Conservation (phyloP, 768 basidiomycete species). For the Mycena leptocephala region DNA sequence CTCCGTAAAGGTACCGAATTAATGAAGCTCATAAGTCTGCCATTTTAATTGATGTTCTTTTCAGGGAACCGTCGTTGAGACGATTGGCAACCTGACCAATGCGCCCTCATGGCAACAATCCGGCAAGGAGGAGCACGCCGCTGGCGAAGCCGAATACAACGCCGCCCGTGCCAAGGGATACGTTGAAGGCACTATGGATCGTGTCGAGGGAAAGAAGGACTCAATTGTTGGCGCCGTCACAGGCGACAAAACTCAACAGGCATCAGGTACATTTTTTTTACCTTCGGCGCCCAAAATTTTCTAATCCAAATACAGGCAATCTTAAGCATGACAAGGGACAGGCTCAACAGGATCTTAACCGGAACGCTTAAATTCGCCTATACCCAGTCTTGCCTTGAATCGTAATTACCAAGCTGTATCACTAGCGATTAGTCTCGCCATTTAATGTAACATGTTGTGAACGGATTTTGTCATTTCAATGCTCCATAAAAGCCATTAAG, state of each 20-base stretch:
- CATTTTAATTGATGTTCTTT: too few species aligned
- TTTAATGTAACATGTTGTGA: background rate
- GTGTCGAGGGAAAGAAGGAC: conserved; percentile 66
- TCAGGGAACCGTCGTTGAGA: conserved; percentile 56
- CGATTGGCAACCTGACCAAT: conserved; percentile 62
- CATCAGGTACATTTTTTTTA: conserved; percentile 49
- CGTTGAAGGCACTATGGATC: conserved; percentile 63
- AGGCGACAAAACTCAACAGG: conserved; percentile 68
- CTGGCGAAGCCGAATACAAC: conserved; percentile 60
- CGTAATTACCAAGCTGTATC: conserved; percentile 1
- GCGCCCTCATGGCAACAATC: conserved; percentile 54
- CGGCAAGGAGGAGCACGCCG: conserved; percentile 62
- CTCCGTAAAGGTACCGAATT: conserved; percentile 46
- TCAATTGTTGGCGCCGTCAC: conserved; percentile 67
- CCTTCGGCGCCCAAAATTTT: too few species aligned
- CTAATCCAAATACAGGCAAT: conserved; percentile 11
- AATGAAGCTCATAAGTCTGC: too few species aligned
- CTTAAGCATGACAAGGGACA: conserved; percentile 24
- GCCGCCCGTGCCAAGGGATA: conserved; percentile 68
- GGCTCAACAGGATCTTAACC: conserved; percentile 14
- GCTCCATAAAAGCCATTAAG: too few species aligned
- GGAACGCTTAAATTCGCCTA: background rate
- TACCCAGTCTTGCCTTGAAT: background rate
- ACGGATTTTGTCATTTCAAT: too few species aligned
- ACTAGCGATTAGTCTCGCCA: background rate